phyloP scores from a whole-genome alignment of 371 early-diverging fungal genomes.

The Apophysomyces sp. region DNA sequence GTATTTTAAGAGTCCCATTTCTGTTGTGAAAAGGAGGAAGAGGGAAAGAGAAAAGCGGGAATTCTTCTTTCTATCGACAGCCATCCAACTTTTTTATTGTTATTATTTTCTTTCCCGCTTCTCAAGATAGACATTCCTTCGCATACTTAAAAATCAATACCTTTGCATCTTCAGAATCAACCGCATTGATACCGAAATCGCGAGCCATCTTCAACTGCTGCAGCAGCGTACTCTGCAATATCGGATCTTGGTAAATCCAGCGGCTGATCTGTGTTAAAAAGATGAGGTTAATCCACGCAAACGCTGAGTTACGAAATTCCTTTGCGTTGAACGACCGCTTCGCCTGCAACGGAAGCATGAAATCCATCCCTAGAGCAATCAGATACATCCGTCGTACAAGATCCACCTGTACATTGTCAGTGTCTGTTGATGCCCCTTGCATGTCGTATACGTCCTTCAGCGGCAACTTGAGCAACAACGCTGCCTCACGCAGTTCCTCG shows the following conservation, averaged over 20 bases:
- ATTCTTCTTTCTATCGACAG: no score
- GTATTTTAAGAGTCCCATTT: no score
- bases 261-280: constrained; percentile 26
- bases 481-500: constrained; percentile 13
- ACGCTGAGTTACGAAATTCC: constrained; percentile 7
- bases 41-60: no score
- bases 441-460: constrained; percentile 12
- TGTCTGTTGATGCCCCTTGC: not conserved
- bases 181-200: constrained; percentile 11
- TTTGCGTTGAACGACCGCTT: constrained; percentile 1
- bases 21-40: no score
- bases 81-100: no score
- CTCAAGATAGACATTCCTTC: not conserved
- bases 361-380: constrained; percentile 18
- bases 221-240: constrained; percentile 6
- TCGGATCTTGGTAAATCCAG: constrained; percentile 15
- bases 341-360: constrained; percentile 8
- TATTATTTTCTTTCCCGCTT: not conserved
- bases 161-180: constrained; percentile 22
- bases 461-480: constrained; percentile 11
- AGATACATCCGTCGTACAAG: constrained; percentile 21
- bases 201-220: constrained; percentile 10
- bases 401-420: constrained; percentile 16
- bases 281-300: constrained; percentile 36
- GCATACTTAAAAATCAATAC: constrained; percentile 22